These are phyloP conservation scores for Pichia sp. DNA, from an alignment of 1,139 yeast genomes.

Conservation along the genomic window DNA sequence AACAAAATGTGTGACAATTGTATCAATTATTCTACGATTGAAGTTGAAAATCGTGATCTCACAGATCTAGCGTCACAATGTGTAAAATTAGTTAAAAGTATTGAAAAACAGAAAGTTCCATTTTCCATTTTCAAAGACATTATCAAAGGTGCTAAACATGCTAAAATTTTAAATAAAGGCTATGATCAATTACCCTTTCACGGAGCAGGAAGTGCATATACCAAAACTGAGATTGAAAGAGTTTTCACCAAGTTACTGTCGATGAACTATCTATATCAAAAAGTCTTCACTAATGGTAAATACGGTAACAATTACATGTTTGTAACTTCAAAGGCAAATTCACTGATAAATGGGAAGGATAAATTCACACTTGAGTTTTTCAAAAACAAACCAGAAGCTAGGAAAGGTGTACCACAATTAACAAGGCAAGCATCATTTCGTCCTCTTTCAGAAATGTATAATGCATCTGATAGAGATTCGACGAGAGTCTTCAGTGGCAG, in stretches of 20 bases:
- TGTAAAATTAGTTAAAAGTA: constrained; percentile 47
- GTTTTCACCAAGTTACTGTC: constrained; percentile 71
- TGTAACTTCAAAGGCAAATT: constrained; percentile 51
- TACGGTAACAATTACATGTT: constrained; percentile 64
- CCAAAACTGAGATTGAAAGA: constrained; percentile 68
- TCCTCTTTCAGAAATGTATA: constrained; percentile 14
- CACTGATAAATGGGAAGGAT: constrained; percentile 38
- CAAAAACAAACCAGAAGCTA: not conserved
- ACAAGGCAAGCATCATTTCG: constrained; percentile 13
- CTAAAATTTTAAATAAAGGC: constrained; percentile 54
- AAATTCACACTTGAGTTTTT: constrained; percentile 42
- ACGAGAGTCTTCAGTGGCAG: constrained; percentile 5
- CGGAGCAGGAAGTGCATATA: constrained; percentile 61
- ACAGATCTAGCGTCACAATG: constrained; percentile 58
- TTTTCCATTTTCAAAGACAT: constrained; percentile 76
- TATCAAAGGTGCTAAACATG: constrained; percentile 64
- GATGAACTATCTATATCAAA: constrained; percentile 63
- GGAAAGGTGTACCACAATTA: not conserved
- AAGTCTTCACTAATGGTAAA: constrained; percentile 62
- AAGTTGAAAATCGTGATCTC: constrained; percentile 54
- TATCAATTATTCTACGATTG: constrained; percentile 38
- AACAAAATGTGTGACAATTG: constrained; percentile 83
- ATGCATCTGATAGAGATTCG: not conserved
- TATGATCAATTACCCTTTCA: constrained; percentile 55
- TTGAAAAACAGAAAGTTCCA: constrained; percentile 62